Percentiles rank a stretch among this genome's conserved stretches.
Conservation (phyloP, 1,284 basidiomycete species). For the Wolfiporia cocos region DNA sequence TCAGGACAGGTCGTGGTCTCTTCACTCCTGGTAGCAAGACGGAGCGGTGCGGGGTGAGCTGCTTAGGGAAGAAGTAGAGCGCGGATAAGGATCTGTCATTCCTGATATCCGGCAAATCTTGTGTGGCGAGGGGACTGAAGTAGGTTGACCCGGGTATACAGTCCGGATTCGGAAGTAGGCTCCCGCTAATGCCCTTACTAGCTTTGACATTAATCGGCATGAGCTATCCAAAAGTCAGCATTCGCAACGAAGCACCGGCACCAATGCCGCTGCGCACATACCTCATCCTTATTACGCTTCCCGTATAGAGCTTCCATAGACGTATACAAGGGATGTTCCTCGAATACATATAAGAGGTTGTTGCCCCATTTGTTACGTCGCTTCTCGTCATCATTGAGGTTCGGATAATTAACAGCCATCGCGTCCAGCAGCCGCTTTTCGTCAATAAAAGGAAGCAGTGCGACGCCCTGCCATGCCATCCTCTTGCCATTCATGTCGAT, state of each 20-base stretch:
- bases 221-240: conserved; percentile 37
- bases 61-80: conserved; percentile 86
- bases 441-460: conserved; percentile 95
- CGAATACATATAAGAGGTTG: conserved; percentile 81
- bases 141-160: conserved; percentile 92
- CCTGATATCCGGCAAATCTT: conserved; percentile 71
- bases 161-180: conserved; percentile 76
- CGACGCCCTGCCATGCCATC: conserved; percentile 99
- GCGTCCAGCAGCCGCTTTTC: conserved; percentile 78
- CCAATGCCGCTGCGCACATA: conserved; percentile 36
- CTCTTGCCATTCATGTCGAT: conserved; percentile 99
- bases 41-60: conserved; percentile 81
- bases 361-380: conserved; percentile 84
- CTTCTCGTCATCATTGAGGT: conserved; percentile 79
- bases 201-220: conserved; percentile 61
- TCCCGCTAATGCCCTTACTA: conserved; percentile 79
- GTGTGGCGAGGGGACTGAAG: conserved; percentile 61
- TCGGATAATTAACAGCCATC: conserved; percentile 70
- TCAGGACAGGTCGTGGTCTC: conserved; percentile 58
- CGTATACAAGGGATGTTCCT: conserved; percentile 82
- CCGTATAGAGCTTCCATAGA: conserved; percentile 87
- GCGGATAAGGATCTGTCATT: conserved; percentile 87
- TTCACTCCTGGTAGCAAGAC: conserved; percentile 75
- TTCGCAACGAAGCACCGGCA: not conserved
- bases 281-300: conserved; percentile 78